Conservation (phyloP, 2,329 filamentous ascomycete genomes). For the Diaporthe ampelina region DNA sequence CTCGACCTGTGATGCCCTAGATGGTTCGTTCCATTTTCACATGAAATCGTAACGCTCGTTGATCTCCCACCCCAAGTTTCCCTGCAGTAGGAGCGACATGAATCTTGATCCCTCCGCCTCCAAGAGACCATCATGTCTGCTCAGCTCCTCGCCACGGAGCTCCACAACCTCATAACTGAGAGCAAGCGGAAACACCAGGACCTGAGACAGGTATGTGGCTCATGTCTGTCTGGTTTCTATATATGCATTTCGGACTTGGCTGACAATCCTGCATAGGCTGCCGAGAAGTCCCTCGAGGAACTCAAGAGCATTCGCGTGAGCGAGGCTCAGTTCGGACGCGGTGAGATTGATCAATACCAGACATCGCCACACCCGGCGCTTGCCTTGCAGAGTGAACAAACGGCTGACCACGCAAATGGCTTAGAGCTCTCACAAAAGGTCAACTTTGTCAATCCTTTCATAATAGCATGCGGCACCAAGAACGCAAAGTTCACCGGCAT, state of each 20-base stretch:
- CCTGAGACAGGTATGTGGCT: constrained; percentile 76
- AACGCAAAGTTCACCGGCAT: constrained; percentile 92
- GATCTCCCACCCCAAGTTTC: not conserved
- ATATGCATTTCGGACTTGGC: not conserved
- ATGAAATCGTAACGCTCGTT: constrained; percentile 11
- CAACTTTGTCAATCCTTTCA: constrained; percentile 92
- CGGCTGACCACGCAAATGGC: constrained; percentile 39
- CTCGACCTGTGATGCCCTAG: constrained; percentile 6
- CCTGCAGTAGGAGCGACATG: constrained; percentile 18
- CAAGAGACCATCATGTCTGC: constrained; percentile 79
- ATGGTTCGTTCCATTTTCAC: not conserved
- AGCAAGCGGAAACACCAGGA: constrained; percentile 96
- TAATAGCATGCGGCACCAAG: constrained; percentile 91
- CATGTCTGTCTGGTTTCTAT: constrained; percentile 45
- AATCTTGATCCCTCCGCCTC: constrained; percentile 29
- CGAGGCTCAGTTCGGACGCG: constrained; percentile 75
- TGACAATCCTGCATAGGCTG: constrained; percentile 69
- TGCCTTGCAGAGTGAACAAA: not conserved
- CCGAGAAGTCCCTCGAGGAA: constrained; percentile 93
- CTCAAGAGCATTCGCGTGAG: constrained; percentile 82
- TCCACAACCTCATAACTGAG: constrained; percentile 92
- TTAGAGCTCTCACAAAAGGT: constrained; percentile 85
- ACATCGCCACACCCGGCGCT: constrained; percentile 52
- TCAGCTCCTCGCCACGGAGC: constrained; percentile 88
- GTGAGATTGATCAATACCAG: constrained; percentile 31